Base-by-base conservation (phyloP, 768 basidiomycete species). In the Macrolepiota dolichaula region DNA sequence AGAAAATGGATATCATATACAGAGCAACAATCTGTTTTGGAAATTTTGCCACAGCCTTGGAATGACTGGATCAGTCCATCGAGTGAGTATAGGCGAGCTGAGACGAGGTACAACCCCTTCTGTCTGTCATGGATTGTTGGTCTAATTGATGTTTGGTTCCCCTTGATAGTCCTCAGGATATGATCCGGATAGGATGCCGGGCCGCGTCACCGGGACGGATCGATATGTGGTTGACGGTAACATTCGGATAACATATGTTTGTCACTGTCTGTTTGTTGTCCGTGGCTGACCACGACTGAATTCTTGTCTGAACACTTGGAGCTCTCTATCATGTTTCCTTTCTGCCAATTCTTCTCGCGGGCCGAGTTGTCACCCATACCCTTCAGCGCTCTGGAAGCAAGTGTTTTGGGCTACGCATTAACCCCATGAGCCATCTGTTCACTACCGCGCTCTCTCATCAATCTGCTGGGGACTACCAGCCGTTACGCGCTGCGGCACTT, bases 11-110 rank as follows among this genome's bases (percentile, higher is more conserved):
- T 22, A 25, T 22, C n/a, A 38, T 3, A 38, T 22, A 17, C 24
- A 9, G 52, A 11, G 35, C 17, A 9, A 7, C n/a, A 55, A 36
- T 61, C 59, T 55, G 59, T 61, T 61, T 61, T 42, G 53, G 29
- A 55, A 47, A 19, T 49, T 61, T 53, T 19, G n/a, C 24, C 25
- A 54, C 37, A 29, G 37, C 37, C 42, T 5, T 7, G 7, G 29
- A 32, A 32, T 7, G 12, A 29, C 52, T 54, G 37, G 19, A 54
- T 27, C 22, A 6, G 36, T 22, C 35, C 35, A 17, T 37, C 24
- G 10, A 22, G 3, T 22, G 9, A 27, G 32, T 36, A 25, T 4
- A 10, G 19, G 35, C 19, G 51, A 35, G 42, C 17, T 44, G 42
- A 22, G 42, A 44, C 7, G 19, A 44, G 17, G 19, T 15, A 10